Base-by-base conservation (phyloP, 2,329 filamentous ascomycete genomes). In the Fusarium pininemorale region DNA sequence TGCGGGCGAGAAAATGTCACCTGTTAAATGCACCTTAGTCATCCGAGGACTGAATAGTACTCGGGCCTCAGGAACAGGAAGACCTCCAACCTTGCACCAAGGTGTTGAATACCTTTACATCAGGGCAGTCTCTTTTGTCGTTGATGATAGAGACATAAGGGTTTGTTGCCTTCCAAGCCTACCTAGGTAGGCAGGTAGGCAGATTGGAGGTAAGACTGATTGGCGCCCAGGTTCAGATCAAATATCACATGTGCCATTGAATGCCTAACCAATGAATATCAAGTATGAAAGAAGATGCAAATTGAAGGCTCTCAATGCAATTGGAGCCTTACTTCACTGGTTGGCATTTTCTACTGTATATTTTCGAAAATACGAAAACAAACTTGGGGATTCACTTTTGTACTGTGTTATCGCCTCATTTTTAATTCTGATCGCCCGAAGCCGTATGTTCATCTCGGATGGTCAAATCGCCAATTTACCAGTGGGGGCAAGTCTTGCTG, bases 391-490 rank as follows among this genome's bases (percentile, higher is more conserved):
- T n/a, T 54, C 38, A 60, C 20, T 32, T 32, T 8, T 35, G 32
- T 35, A 24, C n/a, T 35, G 15, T 13, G 37, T 42, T 26, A 32
- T 55, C 30, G 51, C 66, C 60, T 71, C 26, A 55, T 60, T 26
- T 39, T 57, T 26, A 62, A 69, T 74, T 47, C 37, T 75, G 72
- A 75, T 74, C 68, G 48, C n/a, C 68, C n/a, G 38, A 35, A 56
- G 55, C 45, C 54, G 39, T 54, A 39, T 38, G 45, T 62, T 73
- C 59, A 70, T 74, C 56, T 72, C 69, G 68, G 72, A 63, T 74
- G 59, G 59, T 37, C 44, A 56, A 62, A 64, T 72, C 60, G 63
- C 18, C 60, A 74, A 72, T 71, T 35, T 35, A 37, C 38, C 35
- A 59, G 57, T 74, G 72, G 72, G 72, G 59, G 72, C 59, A 18